Conservation (phyloP, 768 basidiomycete genomes). For the Erythrobasidium yunnanense region DNA sequence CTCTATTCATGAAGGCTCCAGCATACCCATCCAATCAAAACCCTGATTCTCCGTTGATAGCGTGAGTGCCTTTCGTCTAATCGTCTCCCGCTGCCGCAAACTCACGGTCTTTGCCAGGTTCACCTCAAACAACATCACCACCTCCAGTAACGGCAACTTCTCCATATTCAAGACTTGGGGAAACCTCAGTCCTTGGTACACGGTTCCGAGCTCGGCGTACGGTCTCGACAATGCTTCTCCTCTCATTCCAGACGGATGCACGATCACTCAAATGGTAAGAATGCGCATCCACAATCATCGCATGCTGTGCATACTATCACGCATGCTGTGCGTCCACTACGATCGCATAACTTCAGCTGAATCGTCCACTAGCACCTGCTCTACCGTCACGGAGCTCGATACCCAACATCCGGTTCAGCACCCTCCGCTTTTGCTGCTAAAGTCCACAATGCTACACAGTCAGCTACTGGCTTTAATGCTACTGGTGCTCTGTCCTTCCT, state of each 20-base stretch:
- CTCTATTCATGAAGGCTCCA: too few relatives aligned
- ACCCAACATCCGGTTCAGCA: constrained; percentile 39
- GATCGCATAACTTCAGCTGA: too few relatives aligned
- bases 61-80: background rate
- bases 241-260: constrained; percentile 37
- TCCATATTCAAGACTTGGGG: constrained; percentile 41
- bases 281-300: background rate
- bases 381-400: constrained; percentile 40
- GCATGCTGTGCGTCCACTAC: too few relatives aligned
- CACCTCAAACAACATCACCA: background rate
- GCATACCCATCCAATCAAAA: constrained; percentile 4
- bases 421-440: constrained; percentile 38
- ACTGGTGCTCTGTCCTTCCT: constrained; percentile 36
- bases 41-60: background rate
- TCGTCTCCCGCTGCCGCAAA: background rate
- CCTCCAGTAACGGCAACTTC: constrained; percentile 8
- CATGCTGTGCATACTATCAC: background rate
- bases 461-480: constrained; percentile 30
- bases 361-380: constrained; percentile 15
- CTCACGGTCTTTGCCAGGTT: background rate
- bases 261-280: constrained; percentile 35
- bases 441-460: constrained; percentile 36
- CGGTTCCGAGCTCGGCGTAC: constrained; percentile 38
- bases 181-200: constrained; percentile 40
- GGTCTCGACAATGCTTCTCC: constrained; percentile 40